Evolutionary conservation across 768 basidiomycete species (phyloP), one percentile per base, ranked within the genome.

Genomic region (Naganishia randhawae): DNA sequence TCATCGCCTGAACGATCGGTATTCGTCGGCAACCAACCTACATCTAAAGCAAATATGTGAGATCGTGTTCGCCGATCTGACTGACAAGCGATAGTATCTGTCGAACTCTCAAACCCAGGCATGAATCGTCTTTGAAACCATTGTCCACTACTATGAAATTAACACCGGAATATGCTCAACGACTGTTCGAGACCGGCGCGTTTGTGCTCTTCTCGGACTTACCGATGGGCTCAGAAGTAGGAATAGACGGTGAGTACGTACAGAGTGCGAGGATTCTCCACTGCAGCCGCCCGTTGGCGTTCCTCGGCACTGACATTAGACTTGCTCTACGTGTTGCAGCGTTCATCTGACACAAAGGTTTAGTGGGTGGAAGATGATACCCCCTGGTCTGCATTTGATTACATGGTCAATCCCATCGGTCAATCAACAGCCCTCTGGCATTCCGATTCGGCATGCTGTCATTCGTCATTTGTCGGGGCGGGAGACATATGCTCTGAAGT

Each of bases 321-420:
- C 17, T 29, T 29, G 1, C 45, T 65, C 8, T 27, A 42, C 57
- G 17, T 16, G 42, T 33, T 41, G 57, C 51, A 78, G 75, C 17
- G 73, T 66, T 39, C 73, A 77, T 52, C 50, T 76, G 31, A 72
- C 71, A 39, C 73, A 72, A 31, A 62, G 64, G n/a, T 74, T 75
- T 50, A 73, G 75, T 54, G 82, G 82, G 22, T 74, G 78, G 67
- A 82, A 82, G 69, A 75, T 82, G 69, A 62, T 82, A 13, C 81
- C 82, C 0, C 73, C 76, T 19, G 81, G 81, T 25, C 64, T 82
- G 13, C 82, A 82, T 67, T 68, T 82, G 32, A 74, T 81, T 62
- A 73, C 78, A 31, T 77, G 74, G 66, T 75, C 80, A 3, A 68
- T 76, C 6, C 70, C 76, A 10, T 41, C 72, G 1, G 45, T 65